These are phyloP conservation scores for Rosa rugosa DNA, from an alignment of 306 rosid species.

Conservation along the genomic window DNA sequence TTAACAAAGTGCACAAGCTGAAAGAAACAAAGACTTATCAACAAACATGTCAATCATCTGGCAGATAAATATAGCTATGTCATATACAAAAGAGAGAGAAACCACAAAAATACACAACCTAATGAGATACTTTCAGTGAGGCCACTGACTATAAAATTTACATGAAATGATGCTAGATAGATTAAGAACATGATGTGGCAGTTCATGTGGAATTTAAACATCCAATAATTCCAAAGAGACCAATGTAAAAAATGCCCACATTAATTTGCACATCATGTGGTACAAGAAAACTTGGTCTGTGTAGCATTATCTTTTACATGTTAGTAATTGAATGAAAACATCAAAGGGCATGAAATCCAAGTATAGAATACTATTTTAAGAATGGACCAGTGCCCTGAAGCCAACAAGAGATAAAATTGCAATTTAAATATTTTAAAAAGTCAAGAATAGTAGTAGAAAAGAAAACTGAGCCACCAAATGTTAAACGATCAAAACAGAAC, in stretches of 20 bases:
- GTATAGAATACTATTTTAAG: neutral
- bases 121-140: neutral
- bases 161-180: neutral
- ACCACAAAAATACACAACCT: neutral
- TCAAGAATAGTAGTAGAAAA: neutral
- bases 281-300: neutral
- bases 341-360: neutral
- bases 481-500: neutral
- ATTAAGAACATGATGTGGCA: neutral
- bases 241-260: neutral
- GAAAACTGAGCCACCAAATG: neutral
- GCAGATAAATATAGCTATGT: conserved; percentile 11
- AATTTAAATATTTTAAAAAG: neutral
- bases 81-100: conserved; percentile 6
- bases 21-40: conserved; percentile 44
- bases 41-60: conserved; percentile 16
- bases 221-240: neutral
- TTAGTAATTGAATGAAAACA: neutral
- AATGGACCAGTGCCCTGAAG: neutral
- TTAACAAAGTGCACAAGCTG: conserved; percentile 99
- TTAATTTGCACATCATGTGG: neutral
- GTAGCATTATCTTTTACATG: neutral
- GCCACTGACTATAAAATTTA: neutral
- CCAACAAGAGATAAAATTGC: neutral
- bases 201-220: neutral